These are phyloP conservation scores for Tetragonia tetragonoides DNA, from an alignment of 148 eudicot genomes.

Conservation along the genomic window DNA sequence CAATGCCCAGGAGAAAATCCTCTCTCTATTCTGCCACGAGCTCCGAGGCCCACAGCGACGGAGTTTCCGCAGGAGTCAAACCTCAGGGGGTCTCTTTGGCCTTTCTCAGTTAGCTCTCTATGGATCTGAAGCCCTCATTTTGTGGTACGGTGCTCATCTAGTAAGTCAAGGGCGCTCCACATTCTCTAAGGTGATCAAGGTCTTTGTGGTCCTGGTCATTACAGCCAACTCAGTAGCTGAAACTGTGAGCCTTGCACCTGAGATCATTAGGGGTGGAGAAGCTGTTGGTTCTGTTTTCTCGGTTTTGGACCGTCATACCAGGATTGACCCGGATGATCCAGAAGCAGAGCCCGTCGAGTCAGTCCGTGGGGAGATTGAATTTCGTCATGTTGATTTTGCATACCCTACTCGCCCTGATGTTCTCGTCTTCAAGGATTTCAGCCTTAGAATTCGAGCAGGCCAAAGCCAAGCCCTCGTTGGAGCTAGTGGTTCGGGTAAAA, in stretches of 20 bases:
- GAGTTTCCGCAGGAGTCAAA: slow-evolving; percentile 71
- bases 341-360: slow-evolving; percentile 78
- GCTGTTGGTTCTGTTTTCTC: slow-evolving; percentile 90
- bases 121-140: slow-evolving; percentile 85
- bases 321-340: slow-evolving; percentile 81
- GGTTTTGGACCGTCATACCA: slow-evolving; percentile 69
- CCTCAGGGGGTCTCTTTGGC: slow-evolving; percentile 84
- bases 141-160: slow-evolving; percentile 96
- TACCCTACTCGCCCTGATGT: slow-evolving; percentile 93
- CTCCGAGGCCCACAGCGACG: slow-evolving; percentile 69
- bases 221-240: slow-evolving; percentile 98
- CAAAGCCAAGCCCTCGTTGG: slow-evolving; percentile 98
- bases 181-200: slow-evolving; percentile 93
- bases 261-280: slow-evolving; percentile 93
- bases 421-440: slow-evolving; percentile 76
- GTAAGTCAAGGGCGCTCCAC: slow-evolving; percentile 80
- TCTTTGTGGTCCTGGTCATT: slow-evolving; percentile 86
- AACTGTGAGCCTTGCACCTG: slow-evolving; percentile 96
- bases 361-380: slow-evolving; percentile 84
- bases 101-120: slow-evolving; percentile 94
- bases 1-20: slow-evolving; percentile 87
- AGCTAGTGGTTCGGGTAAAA: slow-evolving; percentile 95
- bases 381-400: slow-evolving; percentile 86
- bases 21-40: slow-evolving; percentile 71
- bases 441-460: slow-evolving; percentile 86